Evolutionary conservation across 108 stramenopile species (phyloP).

Genomic region (Discostella pseudostelligera): DNA sequence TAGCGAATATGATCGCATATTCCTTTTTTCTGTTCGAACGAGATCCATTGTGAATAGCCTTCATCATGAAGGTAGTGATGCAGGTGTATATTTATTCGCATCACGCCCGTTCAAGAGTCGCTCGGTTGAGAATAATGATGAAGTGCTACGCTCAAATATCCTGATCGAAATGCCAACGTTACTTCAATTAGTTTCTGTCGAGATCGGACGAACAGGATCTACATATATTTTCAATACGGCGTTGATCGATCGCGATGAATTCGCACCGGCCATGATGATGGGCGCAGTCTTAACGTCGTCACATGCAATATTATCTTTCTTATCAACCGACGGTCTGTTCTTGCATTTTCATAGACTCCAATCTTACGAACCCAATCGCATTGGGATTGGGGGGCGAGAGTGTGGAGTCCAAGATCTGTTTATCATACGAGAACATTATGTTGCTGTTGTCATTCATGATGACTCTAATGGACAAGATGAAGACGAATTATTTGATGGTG

Average conservation of each 20-base stretch:
- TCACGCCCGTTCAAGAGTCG: conserved; percentile 21
- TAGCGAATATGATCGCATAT: no score
- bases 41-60: conserved; percentile 18
- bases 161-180: neutral
- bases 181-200: conserved; percentile 1
- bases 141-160: conserved; percentile 17
- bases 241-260: conserved; percentile 6
- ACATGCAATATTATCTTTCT: conserved; percentile 3
- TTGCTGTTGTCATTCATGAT: conserved; percentile 12
- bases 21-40: conserved; percentile 17
- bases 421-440: conserved; percentile 28
- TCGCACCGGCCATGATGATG: neutral
- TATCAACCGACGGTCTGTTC: neutral
- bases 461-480: neutral
- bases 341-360: neutral
- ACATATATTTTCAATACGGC: conserved; percentile 10
- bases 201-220: conserved; percentile 12
- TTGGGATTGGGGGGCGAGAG: conserved; percentile 13
- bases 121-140: neutral
- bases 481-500: conserved; percentile 13
- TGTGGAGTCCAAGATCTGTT: conserved; percentile 7
- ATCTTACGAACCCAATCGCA: neutral
- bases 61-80: neutral
- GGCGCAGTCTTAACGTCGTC: conserved; percentile 8
- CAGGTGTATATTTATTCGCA: conserved; percentile 9